phyloP scores from a whole-genome alignment of 2,329 filamentous ascomycete species.

The Hypomyces perniciosus region DNA sequence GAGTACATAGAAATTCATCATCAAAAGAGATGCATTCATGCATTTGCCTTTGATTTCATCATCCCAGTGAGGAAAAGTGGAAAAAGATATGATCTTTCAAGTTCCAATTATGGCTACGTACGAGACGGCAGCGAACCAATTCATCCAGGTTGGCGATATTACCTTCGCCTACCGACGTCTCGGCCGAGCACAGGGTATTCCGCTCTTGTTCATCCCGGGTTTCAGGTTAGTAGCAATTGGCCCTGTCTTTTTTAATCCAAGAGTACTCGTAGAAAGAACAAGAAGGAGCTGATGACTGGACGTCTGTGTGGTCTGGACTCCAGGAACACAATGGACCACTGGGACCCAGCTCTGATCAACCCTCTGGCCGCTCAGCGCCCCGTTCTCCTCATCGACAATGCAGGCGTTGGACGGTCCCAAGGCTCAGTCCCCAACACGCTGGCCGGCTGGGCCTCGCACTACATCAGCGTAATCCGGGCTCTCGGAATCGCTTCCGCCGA shows the following conservation, averaged over 20 bases:
- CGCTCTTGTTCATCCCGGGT: slow-evolving; percentile 27
- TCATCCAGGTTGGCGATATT: slow-evolving; percentile 25
- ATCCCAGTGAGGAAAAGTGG: neutral
- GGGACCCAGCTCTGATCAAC: slow-evolving; percentile 41
- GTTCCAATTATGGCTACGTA: slow-evolving; percentile 21
- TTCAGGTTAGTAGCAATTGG: slow-evolving; percentile 23
- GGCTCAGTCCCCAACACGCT: slow-evolving; percentile 34
- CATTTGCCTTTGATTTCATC: neutral
- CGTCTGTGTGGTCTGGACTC: neutral
- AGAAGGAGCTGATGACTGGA: no score
- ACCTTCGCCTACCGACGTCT: slow-evolving; percentile 29
- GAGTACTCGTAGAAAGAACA: neutral
- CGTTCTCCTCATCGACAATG: slow-evolving; percentile 42
- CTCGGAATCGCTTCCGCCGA: slow-evolving; percentile 32
- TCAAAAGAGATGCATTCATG: no score
- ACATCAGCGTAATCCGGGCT: slow-evolving; percentile 29
- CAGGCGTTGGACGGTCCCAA: slow-evolving; percentile 39
- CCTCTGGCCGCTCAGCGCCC: slow-evolving; percentile 35
- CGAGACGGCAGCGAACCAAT: slow-evolving; percentile 23
- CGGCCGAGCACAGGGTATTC: slow-evolving; percentile 23
- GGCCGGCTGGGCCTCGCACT: slow-evolving; percentile 27
- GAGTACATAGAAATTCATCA: no score
- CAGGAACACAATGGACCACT: slow-evolving; percentile 34
- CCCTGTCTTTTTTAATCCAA: neutral
- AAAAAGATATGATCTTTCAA: no score